Conservation (phyloP, 495 filamentous ascomycete species). For the Podospora bellae-mahoneyi region DNA sequence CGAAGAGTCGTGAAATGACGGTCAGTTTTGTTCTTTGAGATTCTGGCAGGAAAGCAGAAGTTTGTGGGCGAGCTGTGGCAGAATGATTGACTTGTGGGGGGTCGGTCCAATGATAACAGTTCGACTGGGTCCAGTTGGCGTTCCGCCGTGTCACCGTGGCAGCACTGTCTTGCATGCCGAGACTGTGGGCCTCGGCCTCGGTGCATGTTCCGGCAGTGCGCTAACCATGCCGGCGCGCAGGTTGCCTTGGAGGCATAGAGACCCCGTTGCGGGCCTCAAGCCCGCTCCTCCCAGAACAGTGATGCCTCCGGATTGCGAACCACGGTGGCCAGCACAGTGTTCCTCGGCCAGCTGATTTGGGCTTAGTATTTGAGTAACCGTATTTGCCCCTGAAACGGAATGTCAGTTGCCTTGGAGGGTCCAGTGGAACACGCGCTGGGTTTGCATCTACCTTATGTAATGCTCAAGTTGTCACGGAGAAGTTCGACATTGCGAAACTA, state of each 20-base stretch:
- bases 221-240: not conserved
- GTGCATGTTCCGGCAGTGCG: not conserved
- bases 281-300: not conserved
- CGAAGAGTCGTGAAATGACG: not conserved
- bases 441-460: too few species aligned
- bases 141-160: not conserved
- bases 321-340: not conserved
- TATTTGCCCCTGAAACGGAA: not conserved
- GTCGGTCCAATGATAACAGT: not conserved
- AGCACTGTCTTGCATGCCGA: not conserved
- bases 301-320: constrained; percentile 1
- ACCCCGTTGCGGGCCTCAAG: not conserved
- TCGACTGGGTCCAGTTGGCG: not conserved
- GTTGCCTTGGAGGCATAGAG: not conserved
- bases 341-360: not conserved
- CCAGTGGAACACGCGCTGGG: too few species aligned
- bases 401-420: not conserved
- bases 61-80: not conserved
- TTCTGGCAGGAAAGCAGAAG: not conserved
- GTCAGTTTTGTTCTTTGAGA: not conserved
- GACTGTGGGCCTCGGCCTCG: constrained; percentile 1
- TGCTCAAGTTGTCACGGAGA: too few species aligned
- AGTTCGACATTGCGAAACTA: not conserved
- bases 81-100: not conserved
- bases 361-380: constrained; percentile 1